Percentiles rank a stretch among this genome's conserved stretches.
phyloP scores from a whole-genome alignment of 2,329 filamentous ascomycete genomes.

The Fusarium hainanense region DNA sequence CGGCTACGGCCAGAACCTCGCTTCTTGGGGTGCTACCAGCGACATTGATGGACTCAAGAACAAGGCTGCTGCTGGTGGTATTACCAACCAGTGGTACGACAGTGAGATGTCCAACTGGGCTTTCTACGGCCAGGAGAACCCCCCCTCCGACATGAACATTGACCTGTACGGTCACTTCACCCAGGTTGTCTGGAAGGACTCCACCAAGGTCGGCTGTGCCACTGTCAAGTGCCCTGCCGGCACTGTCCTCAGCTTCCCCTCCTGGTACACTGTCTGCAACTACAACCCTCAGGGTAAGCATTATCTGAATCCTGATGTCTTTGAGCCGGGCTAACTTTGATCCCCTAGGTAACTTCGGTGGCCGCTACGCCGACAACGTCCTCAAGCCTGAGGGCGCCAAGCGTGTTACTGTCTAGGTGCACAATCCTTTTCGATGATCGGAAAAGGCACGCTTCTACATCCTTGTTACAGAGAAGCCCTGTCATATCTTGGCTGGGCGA shows the following conservation, averaged over 20 bases:
- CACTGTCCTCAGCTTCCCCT: conserved; percentile 60
- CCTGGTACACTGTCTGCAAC: conserved; percentile 90
- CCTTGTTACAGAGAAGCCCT: conserved; percentile 10
- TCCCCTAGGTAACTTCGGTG: conserved; percentile 62
- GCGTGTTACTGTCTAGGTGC: conserved; percentile 43
- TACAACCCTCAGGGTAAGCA: conserved; percentile 78
- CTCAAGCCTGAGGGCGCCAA: conserved; percentile 50
- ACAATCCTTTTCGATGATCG: conserved; percentile 16
- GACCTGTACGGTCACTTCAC: conserved; percentile 69
- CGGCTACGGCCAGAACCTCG: conserved; percentile 93
- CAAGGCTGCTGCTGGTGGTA: conserved; percentile 71
- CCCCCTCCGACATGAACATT: conserved; percentile 71
- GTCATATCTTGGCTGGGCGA: conserved; percentile 29
- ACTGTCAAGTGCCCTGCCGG: conserved; percentile 74
- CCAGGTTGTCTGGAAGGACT: conserved; percentile 57
- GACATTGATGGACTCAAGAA: conserved; percentile 55
- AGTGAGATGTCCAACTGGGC: conserved; percentile 72
- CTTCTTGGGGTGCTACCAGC: conserved; percentile 64
- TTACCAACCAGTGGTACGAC: conserved; percentile 91
- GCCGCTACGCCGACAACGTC: conserved; percentile 63
- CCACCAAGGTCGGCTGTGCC: conserved; percentile 62
- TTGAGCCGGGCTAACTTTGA: not conserved
- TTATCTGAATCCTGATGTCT: not conserved
- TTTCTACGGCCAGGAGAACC: conserved; percentile 67
- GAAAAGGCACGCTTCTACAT: conserved; percentile 23